Evolutionary conservation across 441 rosid species (phyloP).

Genomic region (Pelargonium australe): DNA sequence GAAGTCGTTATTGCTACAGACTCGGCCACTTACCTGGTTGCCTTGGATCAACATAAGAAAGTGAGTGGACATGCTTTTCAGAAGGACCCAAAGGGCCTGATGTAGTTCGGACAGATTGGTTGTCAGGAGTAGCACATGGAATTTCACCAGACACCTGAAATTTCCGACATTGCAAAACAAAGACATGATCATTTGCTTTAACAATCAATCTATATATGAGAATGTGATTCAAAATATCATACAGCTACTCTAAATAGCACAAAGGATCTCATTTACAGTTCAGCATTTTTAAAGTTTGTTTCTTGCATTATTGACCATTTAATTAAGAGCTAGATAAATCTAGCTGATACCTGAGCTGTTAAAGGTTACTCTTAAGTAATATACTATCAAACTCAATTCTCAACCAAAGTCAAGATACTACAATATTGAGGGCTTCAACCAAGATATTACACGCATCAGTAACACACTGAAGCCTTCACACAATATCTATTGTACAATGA

Average conservation of each 20-base stretch:
- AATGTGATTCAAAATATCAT: not conserved
- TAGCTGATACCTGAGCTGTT: not conserved
- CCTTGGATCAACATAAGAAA: not conserved
- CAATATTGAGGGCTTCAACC: too few species aligned
- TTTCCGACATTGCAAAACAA: not conserved
- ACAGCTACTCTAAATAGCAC: not conserved
- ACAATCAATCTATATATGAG: not conserved
- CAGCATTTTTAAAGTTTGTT: not conserved
- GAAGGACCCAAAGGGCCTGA: slow-evolving; percentile 35
- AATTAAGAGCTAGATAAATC: not conserved
- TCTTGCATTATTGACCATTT: not conserved
- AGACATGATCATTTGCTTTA: not conserved
- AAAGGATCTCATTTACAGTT: not conserved
- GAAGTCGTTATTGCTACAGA: too few species aligned
- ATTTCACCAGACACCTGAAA: slow-evolving; percentile 82
- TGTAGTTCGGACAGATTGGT: slow-evolving; percentile 75
- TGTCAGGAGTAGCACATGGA: slow-evolving; percentile 94
- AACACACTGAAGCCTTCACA: too few species aligned
- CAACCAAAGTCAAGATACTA: too few species aligned
- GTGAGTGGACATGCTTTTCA: slow-evolving; percentile 42
- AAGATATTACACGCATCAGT: too few species aligned
- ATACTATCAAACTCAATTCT: too few species aligned
- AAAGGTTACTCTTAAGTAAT: too few species aligned
- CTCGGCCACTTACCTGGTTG: too few species aligned
- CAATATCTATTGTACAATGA: too few species aligned